Percentiles rank a stretch among this genome's conserved stretches.
phyloP scores from a whole-genome alignment of 2,329 filamentous ascomycete genomes.

The Pseudogymnoascus sp. region DNA sequence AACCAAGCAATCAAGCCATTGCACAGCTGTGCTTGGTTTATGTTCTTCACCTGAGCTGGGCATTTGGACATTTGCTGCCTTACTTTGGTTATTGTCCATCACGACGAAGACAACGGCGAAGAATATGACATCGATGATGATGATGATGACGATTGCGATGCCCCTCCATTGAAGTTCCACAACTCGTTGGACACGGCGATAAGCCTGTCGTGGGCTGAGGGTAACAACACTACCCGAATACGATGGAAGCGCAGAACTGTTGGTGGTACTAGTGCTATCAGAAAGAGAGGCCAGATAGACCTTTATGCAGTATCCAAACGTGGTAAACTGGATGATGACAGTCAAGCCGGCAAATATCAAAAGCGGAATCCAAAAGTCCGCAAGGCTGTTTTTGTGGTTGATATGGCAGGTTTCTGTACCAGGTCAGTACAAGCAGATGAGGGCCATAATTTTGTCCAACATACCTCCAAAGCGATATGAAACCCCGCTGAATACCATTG shows the following conservation, averaged over 20 bases:
- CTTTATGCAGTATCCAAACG: constrained; percentile 87
- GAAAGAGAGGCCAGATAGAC: constrained; percentile 81
- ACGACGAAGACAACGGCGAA: constrained; percentile 88
- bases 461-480: constrained; percentile 86
- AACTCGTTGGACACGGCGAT: constrained; percentile 75
- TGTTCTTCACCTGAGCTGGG: neutral
- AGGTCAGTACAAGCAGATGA: constrained; percentile 50
- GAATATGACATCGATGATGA: constrained; percentile 85
- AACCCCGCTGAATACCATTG: constrained; percentile 77
- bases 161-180: constrained; percentile 91
- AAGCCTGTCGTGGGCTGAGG: constrained; percentile 77
- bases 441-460: neutral
- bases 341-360: constrained; percentile 68
- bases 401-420: constrained; percentile 89
- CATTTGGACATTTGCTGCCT: constrained; percentile 41
- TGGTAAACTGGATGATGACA: constrained; percentile 72
- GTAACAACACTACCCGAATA: constrained; percentile 65
- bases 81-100: constrained; percentile 63
- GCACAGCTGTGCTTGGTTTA: constrained; percentile 20
- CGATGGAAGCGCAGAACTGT: constrained; percentile 62
- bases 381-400: constrained; percentile 76
- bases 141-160: constrained; percentile 80
- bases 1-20: constrained; percentile 68
- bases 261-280: constrained; percentile 62
- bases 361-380: constrained; percentile 84